A percentile compares a stretch with the other conserved stretches of the same genome.
Evolutionary conservation across 768 basidiomycete genomes (phyloP).

Genomic region (Russula virescens): DNA sequence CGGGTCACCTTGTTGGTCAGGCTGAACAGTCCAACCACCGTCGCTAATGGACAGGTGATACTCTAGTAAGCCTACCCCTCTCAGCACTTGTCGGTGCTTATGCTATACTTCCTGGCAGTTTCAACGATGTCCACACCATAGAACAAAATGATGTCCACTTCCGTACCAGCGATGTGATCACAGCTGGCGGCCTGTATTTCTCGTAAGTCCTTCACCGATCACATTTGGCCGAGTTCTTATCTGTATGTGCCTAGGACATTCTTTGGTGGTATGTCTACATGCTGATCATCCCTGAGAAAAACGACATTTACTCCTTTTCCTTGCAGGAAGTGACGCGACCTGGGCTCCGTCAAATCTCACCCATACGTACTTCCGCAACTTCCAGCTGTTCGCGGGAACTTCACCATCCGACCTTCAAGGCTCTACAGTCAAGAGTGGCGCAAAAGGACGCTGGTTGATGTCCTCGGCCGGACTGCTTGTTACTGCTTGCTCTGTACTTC

Average conservation of each 20-base stretch:
- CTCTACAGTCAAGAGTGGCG: constrained; percentile 3
- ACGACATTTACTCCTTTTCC: constrained; percentile 18
- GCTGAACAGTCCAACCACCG: constrained; percentile 59
- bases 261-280: constrained; percentile 55
- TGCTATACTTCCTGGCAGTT: constrained; percentile 35
- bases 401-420: constrained; percentile 20
- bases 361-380: constrained; percentile 72
- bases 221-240: background rate
- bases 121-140: constrained; percentile 61
- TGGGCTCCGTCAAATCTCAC: constrained; percentile 69
- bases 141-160: constrained; percentile 58
- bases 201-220: constrained; percentile 37
- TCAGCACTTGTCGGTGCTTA: background rate
- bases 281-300: background rate
- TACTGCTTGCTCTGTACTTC: background rate
- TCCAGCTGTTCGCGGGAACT: constrained; percentile 43
- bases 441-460: background rate
- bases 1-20: constrained; percentile 69
- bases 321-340: constrained; percentile 50
- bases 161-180: constrained; percentile 47
- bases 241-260: constrained; percentile 50
- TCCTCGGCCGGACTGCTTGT: constrained; percentile 1
- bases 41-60: constrained; percentile 69
- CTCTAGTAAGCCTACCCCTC: constrained; percentile 49
- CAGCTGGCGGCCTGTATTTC: constrained; percentile 68